Base-by-base conservation (phyloP, 768 basidiomycete species). In the Psilocybe cubensis region DNA sequence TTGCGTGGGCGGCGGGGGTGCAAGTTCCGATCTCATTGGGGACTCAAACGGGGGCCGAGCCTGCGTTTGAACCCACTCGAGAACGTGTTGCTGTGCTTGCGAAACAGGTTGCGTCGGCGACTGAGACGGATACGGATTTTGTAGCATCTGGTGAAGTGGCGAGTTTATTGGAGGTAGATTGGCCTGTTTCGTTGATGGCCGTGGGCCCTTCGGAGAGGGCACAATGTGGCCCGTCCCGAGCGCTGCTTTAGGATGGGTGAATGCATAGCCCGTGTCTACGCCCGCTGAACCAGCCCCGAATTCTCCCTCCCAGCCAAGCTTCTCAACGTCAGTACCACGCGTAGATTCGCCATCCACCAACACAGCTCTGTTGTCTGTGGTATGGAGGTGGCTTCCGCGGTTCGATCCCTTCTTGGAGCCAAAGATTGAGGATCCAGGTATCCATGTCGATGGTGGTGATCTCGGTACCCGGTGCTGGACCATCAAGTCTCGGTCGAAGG, bases 401-500 rank as follows among this genome's bases (percentile, higher is more conserved):
- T n/a, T n/a, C n/a, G n/a, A n/a, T n/a, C n/a, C n/a, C n/a, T n/a
- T n/a, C n/a, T n/a, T n/a, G n/a, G n/a, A n/a, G n/a, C n/a, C n/a
- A n/a, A n/a, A n/a, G n/a, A n/a, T n/a, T n/a, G n/a, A n/a, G n/a
- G n/a, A n/a, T n/a, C n/a, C n/a, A n/a, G n/a, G n/a, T n/a, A n/a
- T n/a, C n/a, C n/a, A n/a, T n/a, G n/a, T n/a, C n/a, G n/a, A n/a
- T n/a, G n/a, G n/a, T n/a, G n/a, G n/a, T n/a, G n/a, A n/a, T n/a
- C n/a, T n/a, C n/a, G 55, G 31, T 3, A 20, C 24, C n/a, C 47
- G 25, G 47, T 29, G 57, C 38, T 53, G 57, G 8, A 62, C 57
- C 61, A 62, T 62, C 61, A 58, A 47, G 29, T 56, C 54, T 21
- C 41, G 27, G 46, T 59, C 57, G 50, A 62, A 62, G 2, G 61